Conservation (phyloP, 148 eudicot species). For the Simmondsia chinensis region DNA sequence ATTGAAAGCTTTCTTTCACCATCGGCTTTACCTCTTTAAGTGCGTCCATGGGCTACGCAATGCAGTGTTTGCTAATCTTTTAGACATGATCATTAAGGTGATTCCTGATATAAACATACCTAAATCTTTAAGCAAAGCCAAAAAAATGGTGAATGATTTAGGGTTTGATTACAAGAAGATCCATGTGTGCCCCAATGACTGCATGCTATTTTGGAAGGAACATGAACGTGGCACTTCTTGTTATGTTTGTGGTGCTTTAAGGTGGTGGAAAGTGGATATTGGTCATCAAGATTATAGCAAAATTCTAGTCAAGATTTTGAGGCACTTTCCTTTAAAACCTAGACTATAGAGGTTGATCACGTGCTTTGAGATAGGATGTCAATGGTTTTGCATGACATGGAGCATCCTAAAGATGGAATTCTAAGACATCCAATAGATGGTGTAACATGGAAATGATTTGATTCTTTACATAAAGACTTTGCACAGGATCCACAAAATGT, state of each 20-base stretch:
- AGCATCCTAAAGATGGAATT: not conserved
- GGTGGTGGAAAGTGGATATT: not conserved
- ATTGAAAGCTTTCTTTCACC: slow-evolving; percentile 2
- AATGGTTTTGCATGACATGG: slow-evolving; percentile 5
- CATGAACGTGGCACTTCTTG: not conserved
- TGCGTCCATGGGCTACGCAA: slow-evolving; percentile 3
- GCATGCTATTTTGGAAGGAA: not conserved
- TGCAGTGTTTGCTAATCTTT: not conserved
- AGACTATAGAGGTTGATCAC: slow-evolving; percentile 3
- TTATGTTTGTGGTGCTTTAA: not conserved
- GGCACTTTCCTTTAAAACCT: slow-evolving; percentile 9
- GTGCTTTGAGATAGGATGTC: not conserved
- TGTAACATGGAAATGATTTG: slow-evolving; percentile 13
- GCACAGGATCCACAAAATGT: slow-evolving; percentile 13
- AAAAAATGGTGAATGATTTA: not conserved
- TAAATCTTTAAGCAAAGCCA: not conserved
- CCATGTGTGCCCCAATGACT: slow-evolving; percentile 1
- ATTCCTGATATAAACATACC: slow-evolving; percentile 4
- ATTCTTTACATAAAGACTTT: slow-evolving; percentile 1
- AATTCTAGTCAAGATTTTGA: not conserved
- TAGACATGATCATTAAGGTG: not conserved
- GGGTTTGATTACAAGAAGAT: slow-evolving; percentile 2
- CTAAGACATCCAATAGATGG: slow-evolving; percentile 5
- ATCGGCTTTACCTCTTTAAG: not conserved
- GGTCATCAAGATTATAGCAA: not conserved